Percentiles rank a stretch among this genome's conserved stretches.
Evolutionary conservation across 1,284 basidiomycete genomes (phyloP).

Genomic region (Cryptococcus wingfieldii): DNA sequence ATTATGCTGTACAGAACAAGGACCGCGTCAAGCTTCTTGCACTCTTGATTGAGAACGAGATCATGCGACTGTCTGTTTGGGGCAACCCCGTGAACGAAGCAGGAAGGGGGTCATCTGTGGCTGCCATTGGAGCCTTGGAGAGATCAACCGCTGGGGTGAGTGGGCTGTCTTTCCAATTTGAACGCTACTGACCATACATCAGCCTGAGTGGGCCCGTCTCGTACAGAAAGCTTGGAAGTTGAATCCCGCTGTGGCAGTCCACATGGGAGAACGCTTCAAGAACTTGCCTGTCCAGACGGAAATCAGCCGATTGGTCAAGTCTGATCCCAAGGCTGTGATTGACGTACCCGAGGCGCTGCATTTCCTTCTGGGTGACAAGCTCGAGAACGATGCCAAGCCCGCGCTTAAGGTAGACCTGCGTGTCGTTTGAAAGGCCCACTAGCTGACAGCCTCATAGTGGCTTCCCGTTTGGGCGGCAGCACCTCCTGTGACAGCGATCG

Average conservation of each 20-base stretch:
- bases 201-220: constrained; percentile 67
- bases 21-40: constrained; percentile 69
- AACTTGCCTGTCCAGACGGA: constrained; percentile 61
- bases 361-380: constrained; percentile 70
- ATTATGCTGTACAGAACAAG: constrained; percentile 59
- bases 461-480: constrained; percentile 84
- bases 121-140: constrained; percentile 38
- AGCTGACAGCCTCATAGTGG: constrained; percentile 55
- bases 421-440: neutral
- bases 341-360: constrained; percentile 73
- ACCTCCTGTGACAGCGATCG: constrained; percentile 78
- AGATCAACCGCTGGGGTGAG: constrained; percentile 60
- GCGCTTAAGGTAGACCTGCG: constrained; percentile 64
- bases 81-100: constrained; percentile 76
- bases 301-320: constrained; percentile 68
- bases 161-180: neutral
- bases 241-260: constrained; percentile 74
- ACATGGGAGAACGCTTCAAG: constrained; percentile 84
- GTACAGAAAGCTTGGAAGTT: constrained; percentile 77
- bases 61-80: constrained; percentile 83
- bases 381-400: constrained; percentile 57
- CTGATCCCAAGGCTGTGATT: constrained; percentile 66
- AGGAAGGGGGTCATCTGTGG: constrained; percentile 51
- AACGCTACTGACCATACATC: constrained; percentile 11
- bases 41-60: constrained; percentile 84